Evolutionary conservation across 257 asterid species (phyloP), one percentile per base, ranked within the genome.

Genomic region (Nicotiana sylvestris): DNA sequence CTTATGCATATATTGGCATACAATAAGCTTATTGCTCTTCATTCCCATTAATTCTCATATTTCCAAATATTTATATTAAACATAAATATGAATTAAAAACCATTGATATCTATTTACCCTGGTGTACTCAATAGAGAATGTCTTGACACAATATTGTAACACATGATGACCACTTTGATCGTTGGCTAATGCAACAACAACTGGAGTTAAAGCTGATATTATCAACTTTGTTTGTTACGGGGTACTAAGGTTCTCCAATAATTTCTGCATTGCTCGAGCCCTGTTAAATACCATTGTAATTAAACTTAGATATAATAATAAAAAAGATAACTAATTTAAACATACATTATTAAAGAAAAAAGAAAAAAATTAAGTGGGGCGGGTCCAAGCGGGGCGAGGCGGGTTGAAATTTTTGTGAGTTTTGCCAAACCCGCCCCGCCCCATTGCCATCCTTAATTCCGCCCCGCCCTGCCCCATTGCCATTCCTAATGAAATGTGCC

Each of bases 151-250:
- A 74, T 82, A 86, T 61, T 85, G 84, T 17, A 94, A 78, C 10
- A 94, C 92, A 81, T 88, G 93, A 72, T 92, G 94, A n/a, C 97
- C 98, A 77, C 84, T 89, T 69, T 91, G 84, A 55, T 94, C 98
- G 69, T 60, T 88, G 9, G 95, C 88, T 89, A 94, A 85, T 83
- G 82, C 56, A 57, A 83, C 82, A 87, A 85, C 94, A 65, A 86
- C 91, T 37, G 80, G 89, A 74, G 82, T 35, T 29, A 93, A 76
- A 25, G 92, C 88, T 15, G 88, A 76, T 60, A 88, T 70, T 2
- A 92, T 83, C 2, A 90, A 46, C 9, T 88, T 87, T 82, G 87
- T 88, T 51, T 95, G 98, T 77, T 87, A 88, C 0, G 93, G 91
- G 2, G 89, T 77, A 53, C 15, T 87, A 66, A 95, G 86, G 82